These are phyloP conservation scores for Blastocystis sp. DNA, from an alignment of 352 stramenopile species.

Conservation along the genomic window DNA sequence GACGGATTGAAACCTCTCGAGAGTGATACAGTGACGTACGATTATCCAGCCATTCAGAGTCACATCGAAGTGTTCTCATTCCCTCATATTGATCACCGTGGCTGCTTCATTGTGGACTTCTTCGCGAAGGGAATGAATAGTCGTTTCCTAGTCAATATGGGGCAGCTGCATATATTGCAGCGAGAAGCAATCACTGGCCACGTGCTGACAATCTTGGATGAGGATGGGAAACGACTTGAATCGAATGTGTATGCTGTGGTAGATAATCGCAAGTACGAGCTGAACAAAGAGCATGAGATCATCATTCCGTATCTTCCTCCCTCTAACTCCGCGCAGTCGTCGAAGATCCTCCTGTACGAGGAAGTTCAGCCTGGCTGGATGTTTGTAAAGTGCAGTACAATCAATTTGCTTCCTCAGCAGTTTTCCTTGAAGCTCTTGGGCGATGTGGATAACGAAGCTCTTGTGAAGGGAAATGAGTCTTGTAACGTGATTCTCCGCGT, in stretches of 20 bases:
- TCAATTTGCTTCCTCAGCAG: background rate
- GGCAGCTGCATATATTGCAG: conserved; percentile 2
- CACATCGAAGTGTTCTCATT: conserved; percentile 37
- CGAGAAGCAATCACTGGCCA: background rate
- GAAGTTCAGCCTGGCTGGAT: background rate
- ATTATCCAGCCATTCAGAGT: background rate
- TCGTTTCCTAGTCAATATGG: conserved; percentile 59
- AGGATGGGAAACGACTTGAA: conserved; percentile 16
- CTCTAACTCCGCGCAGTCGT: background rate
- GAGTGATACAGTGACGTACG: background rate
- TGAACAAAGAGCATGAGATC: conserved; percentile 2
- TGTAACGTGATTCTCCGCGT: background rate
- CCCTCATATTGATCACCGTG: conserved; percentile 12
- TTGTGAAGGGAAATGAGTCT: conserved; percentile 22
- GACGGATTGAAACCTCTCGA: conserved; percentile 33
- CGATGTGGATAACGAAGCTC: conserved; percentile 9
- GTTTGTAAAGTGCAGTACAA: background rate
- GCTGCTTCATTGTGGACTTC: conserved; percentile 57
- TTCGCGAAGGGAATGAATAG: background rate
- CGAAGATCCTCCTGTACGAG: conserved; percentile 3
- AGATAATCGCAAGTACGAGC: background rate
- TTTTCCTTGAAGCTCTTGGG: background rate
- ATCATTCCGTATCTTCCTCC: conserved; percentile 24
- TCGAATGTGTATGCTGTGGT: background rate
- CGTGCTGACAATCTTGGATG: conserved; percentile 53